Base-by-base conservation (phyloP, 176 grass and related monocot genomes). In the Thinopyrum elongatum region DNA sequence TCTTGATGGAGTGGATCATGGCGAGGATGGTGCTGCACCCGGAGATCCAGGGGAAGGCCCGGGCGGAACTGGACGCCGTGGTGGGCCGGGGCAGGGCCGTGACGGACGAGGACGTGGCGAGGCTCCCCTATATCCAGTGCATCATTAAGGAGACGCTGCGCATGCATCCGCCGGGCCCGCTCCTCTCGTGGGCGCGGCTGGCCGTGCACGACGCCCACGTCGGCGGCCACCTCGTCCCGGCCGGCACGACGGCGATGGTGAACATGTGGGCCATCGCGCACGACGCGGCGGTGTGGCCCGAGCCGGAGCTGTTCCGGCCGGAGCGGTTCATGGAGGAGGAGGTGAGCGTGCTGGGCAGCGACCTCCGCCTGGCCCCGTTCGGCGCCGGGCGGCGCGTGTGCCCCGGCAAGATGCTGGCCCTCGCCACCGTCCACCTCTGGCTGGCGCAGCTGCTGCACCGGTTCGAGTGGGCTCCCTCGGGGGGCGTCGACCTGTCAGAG, bases 221-320 rank as follows among this genome's bases (percentile, higher is more conserved):
- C 55, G 94, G 92, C 7, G 77, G 86, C 2, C 92, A 97, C 80
- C 60, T 85, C 23, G 71, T 97, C 67, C 92, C 94, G 1, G 88
- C 92, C 36, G 94, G 94, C 46, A 97, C 94, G 2, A 97, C 94
- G 8, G 94, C 94, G 13, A 97, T 97, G 94, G 94, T 97, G 3
- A 97, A 97, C 88, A 97, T 97, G 94, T 97, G 94, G 94, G 83
- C 92, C 29, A 97, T 97, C 76, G 85, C 94, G 23, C 94, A 92
- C 13, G 94, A 97, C 31, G 80, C 88, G 9, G 27, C 83, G 6
- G 44, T 97, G 30, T 97, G 94, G 94, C 36, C 90, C 0, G 60
- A 94, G 67, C 87, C 88, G 1, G 86, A 84, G 53, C 36, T 57
- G 57, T 97, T 94, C 88, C 78, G 74, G 2, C 94, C 92, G 0